Percentiles rank a stretch among this genome's conserved stretches.
phyloP scores from a whole-genome alignment of 2,329 filamentous ascomycete species.

The Fusarium aywerte region DNA sequence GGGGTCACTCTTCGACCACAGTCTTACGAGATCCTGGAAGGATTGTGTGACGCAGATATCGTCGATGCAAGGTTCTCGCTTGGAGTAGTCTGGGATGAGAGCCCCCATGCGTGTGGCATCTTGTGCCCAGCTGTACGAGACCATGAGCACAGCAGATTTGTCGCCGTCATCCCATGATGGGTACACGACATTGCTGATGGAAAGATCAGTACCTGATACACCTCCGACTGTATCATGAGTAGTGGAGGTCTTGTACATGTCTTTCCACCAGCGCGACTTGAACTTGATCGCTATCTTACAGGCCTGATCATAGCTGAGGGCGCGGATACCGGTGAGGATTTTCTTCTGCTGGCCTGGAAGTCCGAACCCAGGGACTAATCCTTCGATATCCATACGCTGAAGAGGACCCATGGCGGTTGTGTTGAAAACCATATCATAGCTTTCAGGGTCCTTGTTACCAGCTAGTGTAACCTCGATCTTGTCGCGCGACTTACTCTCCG shows the following conservation, averaged over 20 bases:
- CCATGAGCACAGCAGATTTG: conserved; percentile 15
- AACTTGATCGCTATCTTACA: conserved; percentile 35
- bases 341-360: not conserved
- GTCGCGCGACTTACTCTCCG: not conserved
- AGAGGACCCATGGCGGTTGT: conserved; percentile 27
- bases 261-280: conserved; percentile 32
- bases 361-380: not conserved
- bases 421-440: conserved; percentile 36
- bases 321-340: conserved; percentile 15
- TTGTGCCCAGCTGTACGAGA: conserved; percentile 35
- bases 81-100: conserved; percentile 13
- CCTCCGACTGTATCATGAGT: not conserved
- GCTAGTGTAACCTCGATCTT: conserved; percentile 9
- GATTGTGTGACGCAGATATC: conserved; percentile 18
- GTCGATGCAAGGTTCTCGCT: not conserved
- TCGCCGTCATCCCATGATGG: conserved; percentile 26
- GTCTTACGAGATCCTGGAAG: conserved; percentile 20
- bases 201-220: conserved; percentile 2
- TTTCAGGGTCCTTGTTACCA: not conserved
- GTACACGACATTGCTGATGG: conserved; percentile 22
- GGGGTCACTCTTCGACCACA: conserved; percentile 3
- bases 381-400: conserved; percentile 19
- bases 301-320: conserved; percentile 24
- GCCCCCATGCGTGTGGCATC: conserved; percentile 33
- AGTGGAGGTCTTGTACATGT: conserved; percentile 1